Evolutionary conservation across 23 red algal genomes (phyloP).

Genomic region (Gracilaria vermiculophylla): DNA sequence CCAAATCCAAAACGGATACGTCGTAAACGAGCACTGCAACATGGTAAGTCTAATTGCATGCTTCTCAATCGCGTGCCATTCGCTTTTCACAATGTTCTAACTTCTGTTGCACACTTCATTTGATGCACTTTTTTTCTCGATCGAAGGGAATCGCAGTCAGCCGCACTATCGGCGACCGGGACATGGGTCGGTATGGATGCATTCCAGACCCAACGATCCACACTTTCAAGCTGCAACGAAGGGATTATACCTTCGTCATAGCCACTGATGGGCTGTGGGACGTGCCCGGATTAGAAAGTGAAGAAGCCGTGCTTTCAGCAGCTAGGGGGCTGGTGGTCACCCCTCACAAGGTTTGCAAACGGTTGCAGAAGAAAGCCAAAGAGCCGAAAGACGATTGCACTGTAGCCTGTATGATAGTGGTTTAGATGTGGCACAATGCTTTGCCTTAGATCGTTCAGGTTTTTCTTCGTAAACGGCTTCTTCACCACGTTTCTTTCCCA

Average conservation of each 20-base stretch:
- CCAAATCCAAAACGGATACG: constrained; percentile 13
- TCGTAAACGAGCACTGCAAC: constrained; percentile 7
- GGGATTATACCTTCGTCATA: constrained; percentile 43
- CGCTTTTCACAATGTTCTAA: background rate
- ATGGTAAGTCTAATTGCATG: background rate
- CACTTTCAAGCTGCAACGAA: constrained; percentile 1
- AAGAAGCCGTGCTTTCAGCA: background rate
- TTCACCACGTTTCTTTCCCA: too few species aligned
- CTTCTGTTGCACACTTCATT: background rate
- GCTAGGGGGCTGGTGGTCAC: background rate
- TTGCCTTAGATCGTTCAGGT: too few species aligned
- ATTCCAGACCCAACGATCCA: constrained; percentile 36
- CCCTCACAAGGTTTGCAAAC: constrained; percentile 9
- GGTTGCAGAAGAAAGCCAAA: constrained; percentile 6
- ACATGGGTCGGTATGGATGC: constrained; percentile 53
- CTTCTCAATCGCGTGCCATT: too few species aligned
- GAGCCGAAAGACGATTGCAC: constrained; percentile 47
- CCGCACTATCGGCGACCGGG: constrained; percentile 54
- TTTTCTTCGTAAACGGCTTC: too few species aligned
- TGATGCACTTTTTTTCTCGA: background rate
- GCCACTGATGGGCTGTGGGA: constrained; percentile 63
- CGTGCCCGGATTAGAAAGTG: background rate
- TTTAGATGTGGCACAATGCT: background rate
- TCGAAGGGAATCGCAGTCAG: constrained; percentile 44
- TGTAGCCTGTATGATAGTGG: constrained; percentile 39